phyloP scores from a whole-genome alignment of 1,284 basidiomycete species.

The Cryptococcus sp. region DNA sequence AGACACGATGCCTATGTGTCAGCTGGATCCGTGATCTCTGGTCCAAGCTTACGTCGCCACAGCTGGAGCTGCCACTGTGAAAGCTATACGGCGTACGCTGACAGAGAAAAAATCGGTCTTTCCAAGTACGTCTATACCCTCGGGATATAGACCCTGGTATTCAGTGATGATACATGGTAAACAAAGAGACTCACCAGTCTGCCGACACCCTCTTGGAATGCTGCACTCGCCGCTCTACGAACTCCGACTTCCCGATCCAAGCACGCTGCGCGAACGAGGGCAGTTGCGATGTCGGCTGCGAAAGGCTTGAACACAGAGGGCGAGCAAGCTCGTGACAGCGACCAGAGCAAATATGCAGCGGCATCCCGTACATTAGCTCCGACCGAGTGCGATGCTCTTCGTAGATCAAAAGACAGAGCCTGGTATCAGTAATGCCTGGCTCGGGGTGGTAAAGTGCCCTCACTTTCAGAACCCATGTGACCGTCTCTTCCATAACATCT shows the following conservation, averaged over 20 bases:
- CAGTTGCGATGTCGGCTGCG: constrained; percentile 62
- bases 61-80: constrained; percentile 73
- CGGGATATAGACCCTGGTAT: constrained; percentile 72
- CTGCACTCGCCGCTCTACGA: constrained; percentile 92
- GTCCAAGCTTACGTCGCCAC: constrained; percentile 67
- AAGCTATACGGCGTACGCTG: constrained; percentile 76
- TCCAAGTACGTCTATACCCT: constrained; percentile 87
- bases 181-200: constrained; percentile 64
- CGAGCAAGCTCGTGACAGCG: constrained; percentile 74
- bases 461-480: constrained; percentile 76
- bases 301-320: constrained; percentile 59
- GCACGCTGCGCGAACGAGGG: constrained; percentile 70
- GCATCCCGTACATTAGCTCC: constrained; percentile 94
- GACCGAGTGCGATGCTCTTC: constrained; percentile 85
- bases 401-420: constrained; percentile 89
- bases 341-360: constrained; percentile 92
- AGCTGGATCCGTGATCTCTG: constrained; percentile 51
- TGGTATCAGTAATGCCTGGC: constrained; percentile 36
- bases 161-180: not conserved
- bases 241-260: constrained; percentile 94
- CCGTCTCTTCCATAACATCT: constrained; percentile 58
- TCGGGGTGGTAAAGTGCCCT: constrained; percentile 9
- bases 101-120: constrained; percentile 95
- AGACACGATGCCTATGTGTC: constrained; percentile 54
- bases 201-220: constrained; percentile 96